These are phyloP conservation scores for Microthlaspi erraticum DNA, from an alignment of 345 rosid genomes.

Conservation along the genomic window DNA sequence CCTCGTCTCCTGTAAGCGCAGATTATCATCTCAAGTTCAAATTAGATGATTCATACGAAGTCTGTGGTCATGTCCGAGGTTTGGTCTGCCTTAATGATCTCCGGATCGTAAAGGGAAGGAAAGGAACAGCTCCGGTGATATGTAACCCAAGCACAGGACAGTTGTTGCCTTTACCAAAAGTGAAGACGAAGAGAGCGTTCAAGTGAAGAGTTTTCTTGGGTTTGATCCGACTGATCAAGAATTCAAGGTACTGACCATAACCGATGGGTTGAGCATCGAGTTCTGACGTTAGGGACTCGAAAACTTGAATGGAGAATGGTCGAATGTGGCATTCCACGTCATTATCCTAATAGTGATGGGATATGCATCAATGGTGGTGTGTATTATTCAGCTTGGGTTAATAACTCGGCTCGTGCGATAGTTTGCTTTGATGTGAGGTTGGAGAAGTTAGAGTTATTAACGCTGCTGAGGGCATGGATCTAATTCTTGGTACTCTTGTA, in stretches of 20 bases:
- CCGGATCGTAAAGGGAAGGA: not conserved
- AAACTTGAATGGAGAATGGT: not conserved
- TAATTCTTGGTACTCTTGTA: not conserved
- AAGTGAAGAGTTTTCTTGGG: not conserved
- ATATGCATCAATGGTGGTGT: not conserved
- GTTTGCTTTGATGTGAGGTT: not conserved
- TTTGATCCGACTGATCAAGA: not conserved
- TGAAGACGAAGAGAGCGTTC: not conserved
- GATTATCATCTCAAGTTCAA: no score
- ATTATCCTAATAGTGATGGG: not conserved
- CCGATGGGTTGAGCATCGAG: not conserved
- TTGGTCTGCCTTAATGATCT: no score
- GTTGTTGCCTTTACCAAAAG: not conserved
- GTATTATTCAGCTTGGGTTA: not conserved
- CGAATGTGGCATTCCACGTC: not conserved
- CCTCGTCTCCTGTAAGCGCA: no score
- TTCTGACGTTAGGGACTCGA: not conserved
- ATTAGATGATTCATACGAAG: not conserved
- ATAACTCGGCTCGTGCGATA: no score
- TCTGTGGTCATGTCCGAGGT: not conserved
- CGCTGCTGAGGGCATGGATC: no score
- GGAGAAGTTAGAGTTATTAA: not conserved
- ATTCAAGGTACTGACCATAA: slow-evolving; percentile 6
- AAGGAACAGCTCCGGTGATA: not conserved
- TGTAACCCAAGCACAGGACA: slow-evolving; percentile 3